A percentile compares a stretch with the other conserved stretches of the same genome.
These are phyloP conservation scores for Phytophthora meadii DNA, from an alignment of 352 stramenopile species.

Conservation along the genomic window DNA sequence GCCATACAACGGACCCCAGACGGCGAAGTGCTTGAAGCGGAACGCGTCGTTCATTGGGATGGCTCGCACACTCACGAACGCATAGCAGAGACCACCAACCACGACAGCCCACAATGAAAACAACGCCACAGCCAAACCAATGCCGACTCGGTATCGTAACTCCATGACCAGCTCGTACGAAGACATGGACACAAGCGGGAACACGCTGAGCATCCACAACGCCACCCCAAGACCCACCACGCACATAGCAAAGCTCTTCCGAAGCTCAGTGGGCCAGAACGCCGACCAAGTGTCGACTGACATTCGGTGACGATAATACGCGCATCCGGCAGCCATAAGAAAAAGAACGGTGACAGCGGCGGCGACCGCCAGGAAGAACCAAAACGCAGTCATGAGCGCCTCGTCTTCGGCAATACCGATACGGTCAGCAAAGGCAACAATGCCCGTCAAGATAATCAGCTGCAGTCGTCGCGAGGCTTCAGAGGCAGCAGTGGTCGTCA, in stretches of 20 bases:
- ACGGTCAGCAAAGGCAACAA: conserved; percentile 73
- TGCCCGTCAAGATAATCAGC: conserved; percentile 67
- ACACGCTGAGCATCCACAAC: conserved; percentile 62
- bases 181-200: conserved; percentile 61
- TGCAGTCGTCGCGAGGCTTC: conserved; percentile 47
- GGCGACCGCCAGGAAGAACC: conserved; percentile 54
- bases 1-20: conserved; percentile 70
- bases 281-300: conserved; percentile 29
- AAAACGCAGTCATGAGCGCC: conserved; percentile 46
- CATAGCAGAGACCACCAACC: conserved; percentile 46
- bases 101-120: conserved; percentile 56
- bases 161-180: conserved; percentile 75
- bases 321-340: conserved; percentile 28
- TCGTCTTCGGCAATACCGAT: conserved; percentile 66
- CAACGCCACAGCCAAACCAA: conserved; percentile 53
- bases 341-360: conserved; percentile 51
- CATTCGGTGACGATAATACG: conserved; percentile 32
- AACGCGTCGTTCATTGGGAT: conserved; percentile 50
- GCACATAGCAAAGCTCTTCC: conserved; percentile 56
- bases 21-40: conserved; percentile 53
- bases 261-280: conserved; percentile 30
- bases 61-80: conserved; percentile 49
- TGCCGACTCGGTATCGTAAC: conserved; percentile 54
- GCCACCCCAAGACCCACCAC: conserved; percentile 58
- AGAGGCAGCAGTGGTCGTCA: conserved; percentile 40